phyloP scores from a whole-genome alignment of 2,329 filamentous ascomycete genomes.

The Colletotrichum spinosum region DNA sequence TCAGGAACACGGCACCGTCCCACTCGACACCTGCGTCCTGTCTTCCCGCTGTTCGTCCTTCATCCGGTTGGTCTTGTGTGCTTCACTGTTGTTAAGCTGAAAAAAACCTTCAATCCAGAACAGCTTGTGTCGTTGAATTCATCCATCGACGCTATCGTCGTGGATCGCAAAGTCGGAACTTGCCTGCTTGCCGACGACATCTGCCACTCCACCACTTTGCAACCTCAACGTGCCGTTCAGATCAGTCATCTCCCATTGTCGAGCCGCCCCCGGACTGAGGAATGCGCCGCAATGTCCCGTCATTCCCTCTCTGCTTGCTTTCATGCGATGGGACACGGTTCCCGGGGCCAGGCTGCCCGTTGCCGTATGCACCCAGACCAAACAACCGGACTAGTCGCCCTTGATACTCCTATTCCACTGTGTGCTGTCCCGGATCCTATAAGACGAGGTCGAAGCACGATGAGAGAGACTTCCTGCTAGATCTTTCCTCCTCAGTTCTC shows the following conservation, averaged over 20 bases:
- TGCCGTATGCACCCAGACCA: background rate
- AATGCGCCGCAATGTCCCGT: conserved; percentile 38
- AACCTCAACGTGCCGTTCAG: conserved; percentile 10
- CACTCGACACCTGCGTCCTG: conserved; percentile 9
- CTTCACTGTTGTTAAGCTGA: too few species aligned
- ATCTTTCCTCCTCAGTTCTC: conserved; percentile 12
- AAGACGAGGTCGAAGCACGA: conserved; percentile 22
- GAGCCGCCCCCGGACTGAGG: conserved; percentile 22
- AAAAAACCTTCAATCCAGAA: too few species aligned
- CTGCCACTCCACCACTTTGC: background rate
- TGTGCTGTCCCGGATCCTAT: background rate
- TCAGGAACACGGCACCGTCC: conserved; percentile 11
- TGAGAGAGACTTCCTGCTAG: background rate
- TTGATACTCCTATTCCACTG: background rate
- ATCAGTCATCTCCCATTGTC: conserved; percentile 14
- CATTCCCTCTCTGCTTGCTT: conserved; percentile 36
- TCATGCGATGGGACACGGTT: conserved; percentile 3
- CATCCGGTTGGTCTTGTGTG: conserved; percentile 13
- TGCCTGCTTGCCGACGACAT: background rate
- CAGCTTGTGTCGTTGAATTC: too few species aligned
- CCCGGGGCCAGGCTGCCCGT: background rate
- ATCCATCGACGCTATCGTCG: too few species aligned
- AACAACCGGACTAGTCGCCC: background rate
- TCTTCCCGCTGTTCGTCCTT: background rate
- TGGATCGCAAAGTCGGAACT: too few species aligned